Conservation (phyloP, 768 basidiomycete genomes). For the Rhizopogon rudus region DNA sequence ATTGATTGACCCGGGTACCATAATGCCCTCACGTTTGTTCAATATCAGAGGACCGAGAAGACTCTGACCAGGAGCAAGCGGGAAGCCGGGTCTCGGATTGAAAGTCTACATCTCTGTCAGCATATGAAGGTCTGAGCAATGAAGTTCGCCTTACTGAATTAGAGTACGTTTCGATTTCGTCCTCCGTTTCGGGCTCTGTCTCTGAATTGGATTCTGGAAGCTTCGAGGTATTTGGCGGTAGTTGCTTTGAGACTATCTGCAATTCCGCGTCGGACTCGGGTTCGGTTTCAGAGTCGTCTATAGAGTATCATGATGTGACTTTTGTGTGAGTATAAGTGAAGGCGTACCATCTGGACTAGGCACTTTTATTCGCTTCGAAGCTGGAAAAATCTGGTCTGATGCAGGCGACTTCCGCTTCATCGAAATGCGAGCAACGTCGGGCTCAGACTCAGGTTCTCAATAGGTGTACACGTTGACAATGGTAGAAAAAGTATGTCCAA, state of each 20-base stretch:
- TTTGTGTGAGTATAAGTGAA: background rate
- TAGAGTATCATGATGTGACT: background rate
- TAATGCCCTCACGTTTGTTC: constrained; percentile 38
- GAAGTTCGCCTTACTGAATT: constrained; percentile 18
- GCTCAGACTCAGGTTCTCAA: constrained; percentile 28
- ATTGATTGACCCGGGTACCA: constrained; percentile 70
- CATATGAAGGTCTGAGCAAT: background rate
- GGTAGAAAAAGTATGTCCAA: background rate
- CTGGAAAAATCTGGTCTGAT: constrained; percentile 4
- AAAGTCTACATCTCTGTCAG: constrained; percentile 25
- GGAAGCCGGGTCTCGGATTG: constrained; percentile 51
- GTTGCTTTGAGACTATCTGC: constrained; percentile 1
- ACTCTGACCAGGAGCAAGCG: constrained; percentile 38
- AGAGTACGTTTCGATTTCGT: constrained; percentile 20
- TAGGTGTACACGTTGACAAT: background rate
- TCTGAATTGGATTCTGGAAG: constrained; percentile 23
- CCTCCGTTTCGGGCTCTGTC: constrained; percentile 38
- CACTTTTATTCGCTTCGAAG: constrained; percentile 15
- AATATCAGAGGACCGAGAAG: constrained; percentile 45
- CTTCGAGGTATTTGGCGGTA: background rate
- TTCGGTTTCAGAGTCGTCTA: constrained; percentile 44
- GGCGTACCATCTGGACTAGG: constrained; percentile 14
- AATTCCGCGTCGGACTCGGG: constrained; percentile 33
- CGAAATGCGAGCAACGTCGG: constrained; percentile 3
- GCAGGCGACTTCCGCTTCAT: constrained; percentile 23